Conservation (phyloP, 2,329 filamentous ascomycete species). For the Alternaria alternata region DNA sequence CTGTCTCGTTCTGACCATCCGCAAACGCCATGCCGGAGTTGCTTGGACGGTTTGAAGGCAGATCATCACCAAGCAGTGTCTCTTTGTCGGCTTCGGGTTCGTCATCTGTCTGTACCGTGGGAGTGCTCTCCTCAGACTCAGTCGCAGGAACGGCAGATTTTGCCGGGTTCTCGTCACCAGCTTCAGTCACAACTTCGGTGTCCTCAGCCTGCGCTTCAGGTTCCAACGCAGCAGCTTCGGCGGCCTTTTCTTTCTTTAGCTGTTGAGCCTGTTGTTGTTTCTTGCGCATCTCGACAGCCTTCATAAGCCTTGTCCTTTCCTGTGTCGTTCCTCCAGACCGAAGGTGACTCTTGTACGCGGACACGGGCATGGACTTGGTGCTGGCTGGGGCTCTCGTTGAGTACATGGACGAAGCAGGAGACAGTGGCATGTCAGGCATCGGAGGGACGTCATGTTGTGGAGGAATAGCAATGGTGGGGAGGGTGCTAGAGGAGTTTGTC, state of each 20-base stretch:
- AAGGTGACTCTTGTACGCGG: slow-evolving; percentile 42
- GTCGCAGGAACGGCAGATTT: background rate
- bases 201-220: slow-evolving; percentile 9
- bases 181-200: slow-evolving; percentile 1
- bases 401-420: slow-evolving; percentile 51
- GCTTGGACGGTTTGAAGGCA: slow-evolving; percentile 18
- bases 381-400: slow-evolving; percentile 51
- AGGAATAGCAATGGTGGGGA: slow-evolving; percentile 42
- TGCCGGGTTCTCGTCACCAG: background rate
- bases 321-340: slow-evolving; percentile 72
- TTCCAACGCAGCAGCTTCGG: slow-evolving; percentile 17
- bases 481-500: slow-evolving; percentile 42
- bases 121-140: slow-evolving; percentile 6
- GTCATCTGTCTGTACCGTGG: slow-evolving; percentile 11
- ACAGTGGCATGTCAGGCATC: slow-evolving; percentile 43
- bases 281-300: slow-evolving; percentile 88
- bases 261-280: slow-evolving; percentile 67
- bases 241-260: slow-evolving; percentile 32
- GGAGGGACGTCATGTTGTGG: slow-evolving; percentile 48
- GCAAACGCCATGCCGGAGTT: slow-evolving; percentile 67
- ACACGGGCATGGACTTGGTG: slow-evolving; percentile 56
- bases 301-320: slow-evolving; percentile 92
- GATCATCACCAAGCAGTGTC: slow-evolving; percentile 25
- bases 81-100: slow-evolving; percentile 19
- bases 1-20: slow-evolving; percentile 39